Base-by-base conservation (phyloP, 106 monocot species). In the Allium cepa region DNA sequence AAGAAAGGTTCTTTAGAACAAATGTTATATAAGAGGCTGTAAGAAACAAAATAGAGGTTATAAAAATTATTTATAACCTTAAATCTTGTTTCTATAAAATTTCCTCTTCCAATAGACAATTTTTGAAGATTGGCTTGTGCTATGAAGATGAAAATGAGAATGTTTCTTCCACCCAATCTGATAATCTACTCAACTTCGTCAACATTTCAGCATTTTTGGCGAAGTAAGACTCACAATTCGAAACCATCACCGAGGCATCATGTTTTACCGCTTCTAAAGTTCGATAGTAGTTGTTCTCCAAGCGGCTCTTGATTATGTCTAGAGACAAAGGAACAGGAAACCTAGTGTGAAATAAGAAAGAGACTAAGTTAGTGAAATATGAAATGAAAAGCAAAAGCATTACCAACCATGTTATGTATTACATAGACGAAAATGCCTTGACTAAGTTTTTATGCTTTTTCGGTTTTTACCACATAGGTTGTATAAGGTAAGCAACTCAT, bases 251-350 rank as follows among this genome's bases (percentile, higher is more conserved):
- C 4, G 63, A 75, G 11, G 69, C 69, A 69, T 97, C 97, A 59
- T 92, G 85, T 56, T 79, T 72, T 17, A 90, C 81, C 15, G 97
- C 84, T 27, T 87, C 92, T 28, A 87, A 6, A 10, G 66, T 97
- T 17, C 97, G 88, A 63, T 97, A 97, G 77, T 97, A 97, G 59
- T 92, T 87, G 65, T 90, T 92, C 50, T 92, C 81, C 13, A 92
- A 70, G 64, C 97, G 84, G 56, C 57, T 82, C 73, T 81, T 97
- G 70, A 97, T 90, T 62, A 85, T 71, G 53, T 97, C 89, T 46
- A 87, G 57, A 10, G 97, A 97, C 27, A 97, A 50, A 9, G 92
- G 92, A 77, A 90, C 97, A 60, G 97, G 97, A 64, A 84, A 97
- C 84, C 97, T 97, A 77, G 63, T 4, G 36, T 36, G 36, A 36